Conservation (phyloP, 208 protist species). For the Leishmania arabica region DNA sequence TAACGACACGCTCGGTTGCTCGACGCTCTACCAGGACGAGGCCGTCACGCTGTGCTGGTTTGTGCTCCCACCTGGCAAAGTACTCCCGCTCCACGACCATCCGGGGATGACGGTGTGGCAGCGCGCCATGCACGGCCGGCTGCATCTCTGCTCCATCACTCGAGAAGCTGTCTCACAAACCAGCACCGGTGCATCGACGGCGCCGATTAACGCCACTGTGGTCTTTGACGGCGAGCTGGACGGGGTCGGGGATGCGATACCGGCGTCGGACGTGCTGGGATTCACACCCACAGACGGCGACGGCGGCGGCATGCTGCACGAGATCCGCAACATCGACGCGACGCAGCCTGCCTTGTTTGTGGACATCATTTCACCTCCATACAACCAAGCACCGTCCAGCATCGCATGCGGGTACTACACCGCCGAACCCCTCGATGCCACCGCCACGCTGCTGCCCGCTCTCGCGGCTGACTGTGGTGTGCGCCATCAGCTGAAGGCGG, state of each 20-base stretch:
- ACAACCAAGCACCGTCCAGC: slow-evolving; percentile 44
- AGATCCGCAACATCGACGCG: slow-evolving; percentile 55
- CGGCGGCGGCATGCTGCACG: slow-evolving; percentile 60
- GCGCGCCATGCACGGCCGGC: slow-evolving; percentile 56
- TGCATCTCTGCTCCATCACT: slow-evolving; percentile 56
- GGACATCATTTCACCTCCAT: slow-evolving; percentile 75
- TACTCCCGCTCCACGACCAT: slow-evolving; percentile 76
- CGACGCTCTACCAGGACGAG: slow-evolving; percentile 58
- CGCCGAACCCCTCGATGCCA: slow-evolving; percentile 9
- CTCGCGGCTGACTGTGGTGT: slow-evolving; percentile 22
- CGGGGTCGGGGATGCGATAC: slow-evolving; percentile 7
- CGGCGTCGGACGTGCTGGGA: slow-evolving; percentile 3
- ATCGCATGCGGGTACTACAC: slow-evolving; percentile 66
- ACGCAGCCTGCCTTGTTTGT: slow-evolving; percentile 59
- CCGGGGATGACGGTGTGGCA: slow-evolving; percentile 73
- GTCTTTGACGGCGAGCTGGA: slow-evolving; percentile 24
- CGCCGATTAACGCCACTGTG: slow-evolving; percentile 9
- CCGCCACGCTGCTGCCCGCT: not conserved
- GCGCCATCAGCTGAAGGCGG: slow-evolving; percentile 11
- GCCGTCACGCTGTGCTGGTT: slow-evolving; percentile 72
- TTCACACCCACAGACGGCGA: slow-evolving; percentile 1
- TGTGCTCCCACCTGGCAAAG: slow-evolving; percentile 53
- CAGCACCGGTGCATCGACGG: not conserved
- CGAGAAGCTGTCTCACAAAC: not conserved
- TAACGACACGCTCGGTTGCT: slow-evolving; percentile 46